phyloP scores from a whole-genome alignment of 768 basidiomycete genomes.

The Punctularia strigosozonata region DNA sequence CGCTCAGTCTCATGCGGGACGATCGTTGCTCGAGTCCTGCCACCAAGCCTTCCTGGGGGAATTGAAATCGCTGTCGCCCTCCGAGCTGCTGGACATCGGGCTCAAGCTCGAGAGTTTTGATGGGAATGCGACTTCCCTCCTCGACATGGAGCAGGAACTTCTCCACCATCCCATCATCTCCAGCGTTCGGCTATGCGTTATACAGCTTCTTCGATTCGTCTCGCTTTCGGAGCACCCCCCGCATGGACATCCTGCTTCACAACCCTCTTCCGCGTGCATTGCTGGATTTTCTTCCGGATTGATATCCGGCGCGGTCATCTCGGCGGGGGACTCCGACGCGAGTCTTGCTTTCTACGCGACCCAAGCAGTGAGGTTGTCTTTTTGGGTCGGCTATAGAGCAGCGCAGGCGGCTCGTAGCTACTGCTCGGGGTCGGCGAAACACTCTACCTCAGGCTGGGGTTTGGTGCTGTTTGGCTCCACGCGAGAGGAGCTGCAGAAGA shows the following conservation, averaged over 20 bases:
- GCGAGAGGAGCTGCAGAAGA: no score
- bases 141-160: slow-evolving; percentile 22
- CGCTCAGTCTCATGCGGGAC: not conserved
- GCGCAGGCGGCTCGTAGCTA: no score
- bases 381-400: no score
- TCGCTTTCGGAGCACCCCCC: slow-evolving; percentile 10
- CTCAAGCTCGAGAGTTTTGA: slow-evolving; percentile 31
- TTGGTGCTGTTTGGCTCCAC: no score
- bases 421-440: no score
- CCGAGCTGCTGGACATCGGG: not conserved
- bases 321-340: no score
- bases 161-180: slow-evolving; percentile 36
- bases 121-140: slow-evolving; percentile 26
- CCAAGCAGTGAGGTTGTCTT: no score
- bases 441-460: no score
- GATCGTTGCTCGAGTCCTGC: slow-evolving; percentile 1
- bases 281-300: no score
- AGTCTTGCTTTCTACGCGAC: no score
- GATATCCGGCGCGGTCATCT: no score
- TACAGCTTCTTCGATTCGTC: slow-evolving; percentile 43
- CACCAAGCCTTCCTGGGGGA: slow-evolving; percentile 3
- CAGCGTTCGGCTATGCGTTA: slow-evolving; percentile 33
- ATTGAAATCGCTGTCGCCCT: slow-evolving; percentile 1
- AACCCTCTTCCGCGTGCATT: not conserved
- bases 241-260: not conserved